These are phyloP conservation scores for Candida ulmi DNA, from an alignment of 805 yeast genomes.

Conservation along the genomic window DNA sequence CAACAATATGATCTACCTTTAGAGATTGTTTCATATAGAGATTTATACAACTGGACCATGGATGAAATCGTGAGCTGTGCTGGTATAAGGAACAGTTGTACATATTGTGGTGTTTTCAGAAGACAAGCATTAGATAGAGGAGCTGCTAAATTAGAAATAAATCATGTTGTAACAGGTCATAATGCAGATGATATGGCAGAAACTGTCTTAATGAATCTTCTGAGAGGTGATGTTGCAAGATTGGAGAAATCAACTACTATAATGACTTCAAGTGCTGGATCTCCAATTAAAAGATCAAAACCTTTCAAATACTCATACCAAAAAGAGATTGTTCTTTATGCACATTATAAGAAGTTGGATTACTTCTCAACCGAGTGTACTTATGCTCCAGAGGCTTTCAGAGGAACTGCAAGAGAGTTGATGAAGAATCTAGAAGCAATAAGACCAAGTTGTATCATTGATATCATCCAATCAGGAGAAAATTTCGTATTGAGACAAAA, in stretches of 20 bases:
- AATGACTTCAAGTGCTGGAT: constrained; percentile 74
- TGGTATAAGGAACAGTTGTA: constrained; percentile 90
- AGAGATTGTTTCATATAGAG: constrained; percentile 79
- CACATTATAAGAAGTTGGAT: constrained; percentile 92
- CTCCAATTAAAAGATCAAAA: constrained; percentile 89
- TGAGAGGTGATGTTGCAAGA: constrained; percentile 95
- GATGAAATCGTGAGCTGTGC: constrained; percentile 95
- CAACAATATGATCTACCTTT: constrained; percentile 76
- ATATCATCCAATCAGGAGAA: constrained; percentile 92
- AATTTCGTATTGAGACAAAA: constrained; percentile 61
- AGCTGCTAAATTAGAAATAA: constrained; percentile 76
- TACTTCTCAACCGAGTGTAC: constrained; percentile 97
- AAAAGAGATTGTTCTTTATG: constrained; percentile 94
- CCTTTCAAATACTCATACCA: constrained; percentile 96
- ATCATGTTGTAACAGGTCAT: constrained; percentile 96
- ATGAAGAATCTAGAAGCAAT: constrained; percentile 87
- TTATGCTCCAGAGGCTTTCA: constrained; percentile 96
- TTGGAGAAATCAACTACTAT: constrained; percentile 84
- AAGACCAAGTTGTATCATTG: constrained; percentile 89
- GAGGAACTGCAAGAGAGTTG: constrained; percentile 94
- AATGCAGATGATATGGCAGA: constrained; percentile 99
- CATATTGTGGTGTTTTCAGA: constrained; percentile 96
- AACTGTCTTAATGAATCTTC: constrained; percentile 88
- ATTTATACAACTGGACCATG: constrained; percentile 96
- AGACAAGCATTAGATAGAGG: constrained; percentile 97